Base-by-base conservation (phyloP, 148 eudicot genomes). In the Vaccinium myrtillus region DNA sequence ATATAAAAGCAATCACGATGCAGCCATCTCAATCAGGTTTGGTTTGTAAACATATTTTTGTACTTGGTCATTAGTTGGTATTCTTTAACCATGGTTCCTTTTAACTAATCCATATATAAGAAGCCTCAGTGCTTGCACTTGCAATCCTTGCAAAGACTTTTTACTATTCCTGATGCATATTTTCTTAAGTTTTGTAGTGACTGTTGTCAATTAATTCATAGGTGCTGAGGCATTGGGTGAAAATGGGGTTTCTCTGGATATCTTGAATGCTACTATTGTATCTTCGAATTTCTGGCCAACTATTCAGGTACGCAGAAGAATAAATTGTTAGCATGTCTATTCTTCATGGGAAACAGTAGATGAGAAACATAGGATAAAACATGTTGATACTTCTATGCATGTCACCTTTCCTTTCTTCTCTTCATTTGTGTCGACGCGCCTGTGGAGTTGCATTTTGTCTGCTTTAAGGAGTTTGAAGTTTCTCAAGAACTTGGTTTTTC, bases 211-310 rank as follows among this genome's bases (percentile, higher is more conserved):
- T 81, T 84, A 46, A 27, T 78, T 82, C 87, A 46, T 83, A 93
- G 93, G 84, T 82, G 91, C 81, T 78, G 91, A 88, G 63, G 70
- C 70, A 27, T 43, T 50, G 6, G 85, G 81, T 82, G 93, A 92
- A 83, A 25, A 82, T 89, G 96, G 79, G 16, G 79, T 90, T 49
- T 93, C 96, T 59, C 87, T 91, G 51, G 92, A 93, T 86, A 86
- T 87, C 82, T 85, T 97, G 83, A 90, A 86, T 92, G 92, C 99
- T 85, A 94, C 99, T 16, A 95, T 97, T 84, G 88, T 97, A 87
- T 97, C 99, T 23, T 89, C 96, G 74, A 97, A 97, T 88, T 97
- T 97, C 89, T 97, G 99, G 99, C 98, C 99, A 79, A 94, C 98
- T 46, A 97, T 97, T 82, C 98, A 95, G 98, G 98, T 97, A 91